Evolutionary conservation across 2,329 filamentous ascomycete genomes (phyloP).

Genomic region (Stylonectria norvegica): DNA sequence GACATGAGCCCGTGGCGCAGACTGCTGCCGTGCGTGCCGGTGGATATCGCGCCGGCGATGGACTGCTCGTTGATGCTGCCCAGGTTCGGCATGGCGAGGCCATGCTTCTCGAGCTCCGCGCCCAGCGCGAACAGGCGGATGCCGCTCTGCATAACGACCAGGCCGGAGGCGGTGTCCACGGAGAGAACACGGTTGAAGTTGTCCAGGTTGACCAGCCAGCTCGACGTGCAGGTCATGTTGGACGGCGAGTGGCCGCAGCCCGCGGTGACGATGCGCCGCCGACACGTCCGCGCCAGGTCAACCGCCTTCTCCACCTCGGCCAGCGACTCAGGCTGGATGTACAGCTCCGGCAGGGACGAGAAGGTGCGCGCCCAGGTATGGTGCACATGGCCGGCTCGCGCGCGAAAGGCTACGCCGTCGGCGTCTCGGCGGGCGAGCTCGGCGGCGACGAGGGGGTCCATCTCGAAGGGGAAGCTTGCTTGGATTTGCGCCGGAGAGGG

Average conservation of each 20-base stretch:
- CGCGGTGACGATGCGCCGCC: constrained; percentile 78
- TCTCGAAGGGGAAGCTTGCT: no score
- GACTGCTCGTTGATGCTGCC: constrained; percentile 95
- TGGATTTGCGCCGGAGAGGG: constrained; percentile 22
- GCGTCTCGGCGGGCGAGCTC: constrained; percentile 30
- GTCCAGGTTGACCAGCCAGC: constrained; percentile 94
- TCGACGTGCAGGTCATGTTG: constrained; percentile 86
- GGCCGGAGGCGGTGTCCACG: constrained; percentile 61
- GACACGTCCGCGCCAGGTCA: constrained; percentile 73
- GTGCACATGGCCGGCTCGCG: constrained; percentile 68
- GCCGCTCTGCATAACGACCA: constrained; percentile 80
- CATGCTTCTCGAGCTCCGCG: constrained; percentile 66
- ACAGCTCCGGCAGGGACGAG: constrained; percentile 83
- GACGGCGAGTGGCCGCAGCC: constrained; percentile 91
- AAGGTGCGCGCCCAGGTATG: constrained; percentile 95
- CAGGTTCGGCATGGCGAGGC: constrained; percentile 83
- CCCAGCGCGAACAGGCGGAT: constrained; percentile 77
- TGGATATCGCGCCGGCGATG: constrained; percentile 86
- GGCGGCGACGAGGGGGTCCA: constrained; percentile 36
- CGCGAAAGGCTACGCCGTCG: constrained; percentile 68
- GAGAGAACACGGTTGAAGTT: constrained; percentile 69
- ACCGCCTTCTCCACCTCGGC: constrained; percentile 81
- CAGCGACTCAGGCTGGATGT: constrained; percentile 77
- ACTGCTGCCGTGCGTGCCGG: constrained; percentile 89
- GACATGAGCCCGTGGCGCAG: constrained; percentile 80